A percentile compares a stretch with the other conserved stretches of the same genome.
Evolutionary conservation across 495 filamentous ascomycete genomes (phyloP).

Genomic region (Penicillium tannophilum): DNA sequence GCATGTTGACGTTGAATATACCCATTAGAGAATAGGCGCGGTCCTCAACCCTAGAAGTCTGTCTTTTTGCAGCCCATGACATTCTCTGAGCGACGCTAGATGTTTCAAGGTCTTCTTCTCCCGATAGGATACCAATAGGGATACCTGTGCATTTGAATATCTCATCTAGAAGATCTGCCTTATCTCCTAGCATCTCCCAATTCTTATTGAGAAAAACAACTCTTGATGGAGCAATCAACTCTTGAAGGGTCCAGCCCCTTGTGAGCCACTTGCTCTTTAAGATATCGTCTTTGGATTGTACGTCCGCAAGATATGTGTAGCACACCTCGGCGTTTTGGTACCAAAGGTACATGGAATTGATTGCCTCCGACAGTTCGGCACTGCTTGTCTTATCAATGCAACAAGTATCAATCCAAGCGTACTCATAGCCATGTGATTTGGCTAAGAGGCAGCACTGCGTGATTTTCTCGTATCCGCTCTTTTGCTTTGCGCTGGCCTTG

Average conservation of each 20-base stretch:
- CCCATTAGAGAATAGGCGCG: background rate
- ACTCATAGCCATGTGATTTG: constrained; percentile 39
- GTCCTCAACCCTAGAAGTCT: background rate
- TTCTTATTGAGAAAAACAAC: background rate
- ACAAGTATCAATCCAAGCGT: constrained; percentile 2
- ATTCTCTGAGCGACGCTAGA: background rate
- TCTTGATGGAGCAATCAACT: background rate
- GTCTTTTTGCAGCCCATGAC: background rate
- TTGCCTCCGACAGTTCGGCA: background rate
- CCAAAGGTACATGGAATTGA: background rate
- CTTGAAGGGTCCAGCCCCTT: background rate
- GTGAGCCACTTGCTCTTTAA: background rate
- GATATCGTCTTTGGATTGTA: background rate
- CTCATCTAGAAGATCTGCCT: background rate
- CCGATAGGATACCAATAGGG: background rate
- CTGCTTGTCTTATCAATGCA: constrained; percentile 1
- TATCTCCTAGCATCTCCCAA: background rate
- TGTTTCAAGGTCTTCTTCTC: background rate
- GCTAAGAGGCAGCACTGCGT: background rate
- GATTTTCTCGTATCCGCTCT: background rate
- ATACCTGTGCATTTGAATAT: background rate
- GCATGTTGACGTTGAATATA: background rate
- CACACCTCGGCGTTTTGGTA: background rate
- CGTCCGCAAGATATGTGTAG: background rate
- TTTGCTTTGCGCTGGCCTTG: background rate